A percentile compares a stretch with the other conserved stretches of the same genome.
Conservation (phyloP, 2,329 filamentous ascomycete genomes). For the Ophiostoma piceae region DNA sequence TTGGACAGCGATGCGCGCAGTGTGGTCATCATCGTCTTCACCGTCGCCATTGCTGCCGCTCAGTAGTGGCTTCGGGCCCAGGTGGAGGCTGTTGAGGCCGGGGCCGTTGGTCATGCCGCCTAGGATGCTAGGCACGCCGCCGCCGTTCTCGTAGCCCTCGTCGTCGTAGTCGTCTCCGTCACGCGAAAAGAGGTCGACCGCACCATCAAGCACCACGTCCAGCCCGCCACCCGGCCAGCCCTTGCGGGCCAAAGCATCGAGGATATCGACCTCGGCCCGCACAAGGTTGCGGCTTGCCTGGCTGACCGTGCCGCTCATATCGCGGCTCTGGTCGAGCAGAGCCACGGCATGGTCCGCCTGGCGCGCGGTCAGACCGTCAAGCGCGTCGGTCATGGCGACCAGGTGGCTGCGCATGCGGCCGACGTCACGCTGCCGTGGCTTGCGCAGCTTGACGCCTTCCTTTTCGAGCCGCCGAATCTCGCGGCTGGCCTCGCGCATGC, state of each 20-base stretch:
- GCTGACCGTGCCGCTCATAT: constrained; percentile 57
- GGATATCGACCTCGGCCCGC: constrained; percentile 64
- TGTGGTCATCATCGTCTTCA: constrained; percentile 26
- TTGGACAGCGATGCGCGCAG: constrained; percentile 31
- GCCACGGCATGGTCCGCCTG: constrained; percentile 57
- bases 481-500: constrained; percentile 49
- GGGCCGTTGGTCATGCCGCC: constrained; percentile 12
- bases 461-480: constrained; percentile 62
- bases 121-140: constrained; percentile 14
- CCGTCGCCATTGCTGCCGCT: constrained; percentile 33
- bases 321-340: constrained; percentile 58
- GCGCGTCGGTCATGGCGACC: constrained; percentile 55
- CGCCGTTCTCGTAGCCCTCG: constrained; percentile 24
- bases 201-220: constrained; percentile 60
- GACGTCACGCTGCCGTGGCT: constrained; percentile 57
- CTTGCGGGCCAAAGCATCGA: constrained; percentile 60
- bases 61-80: constrained; percentile 23
- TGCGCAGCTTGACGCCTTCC: constrained; percentile 55
- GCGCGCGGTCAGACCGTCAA: constrained; percentile 58
- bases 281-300: constrained; percentile 62
- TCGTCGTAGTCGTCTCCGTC: constrained; percentile 24
- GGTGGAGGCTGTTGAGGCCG: constrained; percentile 23
- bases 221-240: constrained; percentile 63
- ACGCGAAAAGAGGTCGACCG: constrained; percentile 47
- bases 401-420: constrained; percentile 57